Conservation (phyloP, 345 rosid genomes). For the Turritis glabra region DNA sequence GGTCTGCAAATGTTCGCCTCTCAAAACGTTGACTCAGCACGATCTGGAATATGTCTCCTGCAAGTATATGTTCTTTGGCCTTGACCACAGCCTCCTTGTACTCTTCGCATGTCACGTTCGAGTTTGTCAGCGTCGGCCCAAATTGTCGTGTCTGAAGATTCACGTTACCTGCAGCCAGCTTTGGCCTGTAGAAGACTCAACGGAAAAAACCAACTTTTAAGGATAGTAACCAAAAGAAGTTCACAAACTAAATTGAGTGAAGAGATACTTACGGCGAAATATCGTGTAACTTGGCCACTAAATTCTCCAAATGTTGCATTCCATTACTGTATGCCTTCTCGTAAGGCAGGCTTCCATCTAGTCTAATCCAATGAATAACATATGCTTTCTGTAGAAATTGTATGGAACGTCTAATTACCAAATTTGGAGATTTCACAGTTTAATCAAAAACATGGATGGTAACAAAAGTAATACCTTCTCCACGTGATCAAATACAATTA, state of each 20-base stretch:
- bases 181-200: conserved; percentile 57
- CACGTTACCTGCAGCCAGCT: conserved; percentile 62
- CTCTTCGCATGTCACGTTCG: conserved; percentile 70
- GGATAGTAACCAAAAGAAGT: background rate
- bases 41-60: conserved; percentile 89
- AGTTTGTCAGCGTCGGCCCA: conserved; percentile 58
- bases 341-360: conserved; percentile 49
- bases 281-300: conserved; percentile 54
- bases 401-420: background rate
- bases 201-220: background rate
- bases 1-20: conserved; percentile 84
- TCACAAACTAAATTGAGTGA: conserved; percentile 10
- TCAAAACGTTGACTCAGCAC: conserved; percentile 90
- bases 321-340: conserved; percentile 64
- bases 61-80: conserved; percentile 87
- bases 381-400: conserved; percentile 50
- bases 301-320: conserved; percentile 45
- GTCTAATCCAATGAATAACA: conserved; percentile 68
- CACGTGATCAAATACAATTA: conserved; percentile 84
- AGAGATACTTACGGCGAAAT: conserved; percentile 48
- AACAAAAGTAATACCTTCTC: conserved; percentile 59
- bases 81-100: conserved; percentile 62
- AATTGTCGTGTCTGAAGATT: conserved; percentile 57
- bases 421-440: background rate
- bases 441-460: conserved; percentile 16